Conservation (phyloP, 805 yeast genomes). For the Candida krabiensis region DNA sequence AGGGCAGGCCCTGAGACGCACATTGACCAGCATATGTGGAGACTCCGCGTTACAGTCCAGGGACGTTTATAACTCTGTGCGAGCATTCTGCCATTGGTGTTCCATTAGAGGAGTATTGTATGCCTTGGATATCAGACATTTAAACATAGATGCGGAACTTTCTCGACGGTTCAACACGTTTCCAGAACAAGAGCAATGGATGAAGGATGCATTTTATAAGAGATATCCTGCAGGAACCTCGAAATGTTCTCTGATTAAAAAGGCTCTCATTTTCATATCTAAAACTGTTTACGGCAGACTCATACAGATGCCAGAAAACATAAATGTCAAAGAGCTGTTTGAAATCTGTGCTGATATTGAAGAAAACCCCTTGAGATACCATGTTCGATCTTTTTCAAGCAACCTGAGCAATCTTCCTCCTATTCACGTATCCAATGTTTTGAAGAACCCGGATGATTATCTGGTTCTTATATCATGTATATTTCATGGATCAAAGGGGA, state of each 20-base stretch:
- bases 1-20: slow-evolving; percentile 42
- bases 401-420: slow-evolving; percentile 20
- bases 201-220: slow-evolving; percentile 39
- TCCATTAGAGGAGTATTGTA: slow-evolving; percentile 48
- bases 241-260: slow-evolving; percentile 42
- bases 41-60: slow-evolving; percentile 37
- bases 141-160: slow-evolving; percentile 35
- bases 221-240: slow-evolving; percentile 58
- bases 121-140: slow-evolving; percentile 39
- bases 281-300: slow-evolving; percentile 38
- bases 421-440: slow-evolving; percentile 13
- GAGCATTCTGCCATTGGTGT: slow-evolving; percentile 57
- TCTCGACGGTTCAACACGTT: slow-evolving; percentile 36
- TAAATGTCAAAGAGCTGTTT: slow-evolving; percentile 34
- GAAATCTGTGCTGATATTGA: slow-evolving; percentile 46
- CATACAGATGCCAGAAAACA: slow-evolving; percentile 36
- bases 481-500: slow-evolving; percentile 24
- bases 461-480: slow-evolving; percentile 21
- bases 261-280: slow-evolving; percentile 36
- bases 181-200: slow-evolving; percentile 42
- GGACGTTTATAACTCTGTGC: slow-evolving; percentile 46
- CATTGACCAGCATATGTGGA: slow-evolving; percentile 37
- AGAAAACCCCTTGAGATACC: slow-evolving; percentile 47
- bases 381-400: slow-evolving; percentile 36
- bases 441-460: slow-evolving; percentile 12